Evolutionary conservation across 176 grass and related monocot genomes (phyloP).

Genomic region (Leersia perrieri): DNA sequence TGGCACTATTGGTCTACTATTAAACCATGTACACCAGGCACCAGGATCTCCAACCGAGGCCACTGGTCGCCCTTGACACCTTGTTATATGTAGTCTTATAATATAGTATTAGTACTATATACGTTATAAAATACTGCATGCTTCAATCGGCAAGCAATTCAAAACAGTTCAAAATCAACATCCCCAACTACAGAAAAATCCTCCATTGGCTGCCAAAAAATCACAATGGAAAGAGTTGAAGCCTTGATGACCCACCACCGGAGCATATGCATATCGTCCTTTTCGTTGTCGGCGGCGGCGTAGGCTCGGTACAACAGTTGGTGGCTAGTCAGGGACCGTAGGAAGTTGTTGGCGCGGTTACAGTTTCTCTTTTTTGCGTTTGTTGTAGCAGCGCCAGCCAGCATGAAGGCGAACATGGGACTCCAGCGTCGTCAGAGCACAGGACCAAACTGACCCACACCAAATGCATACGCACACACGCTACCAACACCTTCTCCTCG

Average conservation of each 20-base stretch:
- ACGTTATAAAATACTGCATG: neutral
- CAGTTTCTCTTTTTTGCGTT: neutral
- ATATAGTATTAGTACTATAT: neutral
- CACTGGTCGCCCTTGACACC: neutral
- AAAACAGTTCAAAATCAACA: neutral
- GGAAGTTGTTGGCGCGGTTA: slow-evolving; percentile 19
- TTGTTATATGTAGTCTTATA: neutral
- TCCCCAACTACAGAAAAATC: neutral
- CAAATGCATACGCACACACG: neutral
- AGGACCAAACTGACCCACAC: slow-evolving; percentile 33
- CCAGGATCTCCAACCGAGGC: neutral
- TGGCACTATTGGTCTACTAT: neutral
- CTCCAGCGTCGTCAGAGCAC: slow-evolving; percentile 7
- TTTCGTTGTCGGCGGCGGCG: slow-evolving; percentile 26
- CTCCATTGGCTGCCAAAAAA: neutral
- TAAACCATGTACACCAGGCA: neutral
- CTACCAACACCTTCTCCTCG: slow-evolving; percentile 30
- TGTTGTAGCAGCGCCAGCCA: neutral
- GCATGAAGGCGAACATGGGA: slow-evolving; percentile 1
- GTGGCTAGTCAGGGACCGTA: slow-evolving; percentile 4
- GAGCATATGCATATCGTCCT: neutral
- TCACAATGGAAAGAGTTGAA: neutral
- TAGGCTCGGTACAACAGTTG: slow-evolving; percentile 10
- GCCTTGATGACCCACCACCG: neutral
- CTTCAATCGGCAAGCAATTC: neutral